Evolutionary conservation across 2,329 filamentous ascomycete genomes (phyloP).

Genomic region (Aspergillus sp.): DNA sequence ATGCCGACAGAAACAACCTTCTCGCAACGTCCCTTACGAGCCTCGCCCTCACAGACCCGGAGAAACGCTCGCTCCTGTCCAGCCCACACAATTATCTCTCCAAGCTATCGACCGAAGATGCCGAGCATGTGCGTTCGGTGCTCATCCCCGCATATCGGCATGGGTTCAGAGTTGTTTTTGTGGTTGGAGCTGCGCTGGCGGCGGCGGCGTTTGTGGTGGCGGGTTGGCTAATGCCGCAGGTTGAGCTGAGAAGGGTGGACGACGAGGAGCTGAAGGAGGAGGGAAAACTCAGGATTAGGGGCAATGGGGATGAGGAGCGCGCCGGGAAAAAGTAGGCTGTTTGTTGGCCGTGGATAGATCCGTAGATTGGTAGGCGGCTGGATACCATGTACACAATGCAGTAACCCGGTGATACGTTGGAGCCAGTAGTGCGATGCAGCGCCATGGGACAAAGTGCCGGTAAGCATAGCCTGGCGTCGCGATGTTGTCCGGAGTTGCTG

Average conservation of each 20-base stretch:
- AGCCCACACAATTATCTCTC: constrained; percentile 22
- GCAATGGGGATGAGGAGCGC: constrained; percentile 9
- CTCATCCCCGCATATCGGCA: constrained; percentile 28
- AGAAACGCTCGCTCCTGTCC: constrained; percentile 19
- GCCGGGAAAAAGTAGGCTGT: too few species aligned
- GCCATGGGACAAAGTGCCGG: too few species aligned
- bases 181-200: constrained; percentile 28
- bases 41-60: constrained; percentile 13
- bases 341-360: too few species aligned
- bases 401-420: too few species aligned
- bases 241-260: constrained; percentile 18
- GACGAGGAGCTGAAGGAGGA: constrained; percentile 23
- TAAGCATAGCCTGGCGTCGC: too few species aligned
- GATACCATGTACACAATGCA: too few species aligned
- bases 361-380: too few species aligned
- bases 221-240: constrained; percentile 29
- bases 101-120: constrained; percentile 14
- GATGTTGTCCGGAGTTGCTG: too few species aligned
- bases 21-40: constrained; percentile 16
- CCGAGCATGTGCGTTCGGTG: constrained; percentile 16
- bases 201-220: constrained; percentile 26
- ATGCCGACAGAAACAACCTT: constrained; percentile 20
- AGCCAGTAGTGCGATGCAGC: too few species aligned
- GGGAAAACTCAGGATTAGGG: constrained; percentile 13
- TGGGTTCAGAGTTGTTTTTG: constrained; percentile 34